A percentile compares a stretch with the other conserved stretches of the same genome.
Evolutionary conservation across 257 asterid genomes (phyloP).

Genomic region (Nicotiana benthamiana): DNA sequence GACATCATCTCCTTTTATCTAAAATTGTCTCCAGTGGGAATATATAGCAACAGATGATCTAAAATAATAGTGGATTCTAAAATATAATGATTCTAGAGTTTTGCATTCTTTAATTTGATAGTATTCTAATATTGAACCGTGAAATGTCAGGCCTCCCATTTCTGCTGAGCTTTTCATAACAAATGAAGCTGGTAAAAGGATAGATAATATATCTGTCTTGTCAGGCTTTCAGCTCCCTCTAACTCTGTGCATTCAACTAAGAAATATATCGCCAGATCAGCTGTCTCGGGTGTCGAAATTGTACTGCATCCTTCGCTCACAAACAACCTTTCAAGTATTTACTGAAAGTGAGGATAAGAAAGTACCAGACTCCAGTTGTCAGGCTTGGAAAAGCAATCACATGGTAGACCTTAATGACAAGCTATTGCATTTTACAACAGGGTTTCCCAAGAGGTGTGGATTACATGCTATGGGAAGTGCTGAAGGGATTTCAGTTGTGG

Average conservation of each 20-base stretch:
- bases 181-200: slow-evolving; percentile 50
- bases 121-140: background rate
- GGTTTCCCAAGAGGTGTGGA: slow-evolving; percentile 18
- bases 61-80: background rate
- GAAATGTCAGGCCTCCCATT: slow-evolving; percentile 48
- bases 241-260: slow-evolving; percentile 55
- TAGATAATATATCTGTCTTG: slow-evolving; percentile 36
- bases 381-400: slow-evolving; percentile 32
- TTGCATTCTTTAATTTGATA: background rate
- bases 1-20: background rate
- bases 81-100: background rate
- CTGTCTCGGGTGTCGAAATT: slow-evolving; percentile 31
- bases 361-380: slow-evolving; percentile 17
- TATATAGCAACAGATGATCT: background rate
- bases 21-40: background rate
- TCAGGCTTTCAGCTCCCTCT: slow-evolving; percentile 52
- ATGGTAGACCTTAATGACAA: slow-evolving; percentile 37
- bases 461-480: slow-evolving; percentile 6
- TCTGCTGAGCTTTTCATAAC: slow-evolving; percentile 51
- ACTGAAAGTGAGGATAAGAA: slow-evolving; percentile 14
- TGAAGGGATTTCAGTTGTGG: slow-evolving; percentile 16
- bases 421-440: slow-evolving; percentile 37
- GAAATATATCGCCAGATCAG: slow-evolving; percentile 33
- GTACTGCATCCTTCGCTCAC: slow-evolving; percentile 53
- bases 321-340: slow-evolving; percentile 15